phyloP scores from a whole-genome alignment of 148 eudicot species.

The Nyssa sinensis region DNA sequence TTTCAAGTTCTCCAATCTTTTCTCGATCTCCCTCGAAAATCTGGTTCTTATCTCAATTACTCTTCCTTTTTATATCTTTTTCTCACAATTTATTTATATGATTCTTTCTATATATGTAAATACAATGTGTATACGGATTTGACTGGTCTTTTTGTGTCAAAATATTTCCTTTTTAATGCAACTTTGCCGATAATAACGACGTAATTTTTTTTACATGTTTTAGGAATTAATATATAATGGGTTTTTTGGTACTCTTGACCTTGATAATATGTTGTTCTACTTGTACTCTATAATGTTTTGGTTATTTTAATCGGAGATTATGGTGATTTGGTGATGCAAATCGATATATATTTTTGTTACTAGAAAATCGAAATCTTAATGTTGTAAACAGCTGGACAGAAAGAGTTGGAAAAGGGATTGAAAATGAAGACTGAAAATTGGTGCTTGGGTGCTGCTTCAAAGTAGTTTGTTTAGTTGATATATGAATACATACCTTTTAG shows the following conservation, averaged over 20 bases:
- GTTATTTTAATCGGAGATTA: not conserved
- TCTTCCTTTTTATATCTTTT: not conserved
- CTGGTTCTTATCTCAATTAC: constrained; percentile 26
- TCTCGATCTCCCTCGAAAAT: constrained; percentile 29
- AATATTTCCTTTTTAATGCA: not conserved
- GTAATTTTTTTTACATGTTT: not conserved
- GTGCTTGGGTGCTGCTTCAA: not conserved
- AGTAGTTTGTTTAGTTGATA: too few species aligned
- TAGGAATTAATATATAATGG: too few species aligned
- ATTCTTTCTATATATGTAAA: not conserved
- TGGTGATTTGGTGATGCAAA: not conserved
- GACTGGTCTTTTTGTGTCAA: not conserved
- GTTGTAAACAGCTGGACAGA: too few species aligned
- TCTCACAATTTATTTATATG: not conserved
- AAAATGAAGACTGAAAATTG: too few species aligned
- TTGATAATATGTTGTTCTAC: not conserved
- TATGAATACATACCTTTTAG: too few species aligned
- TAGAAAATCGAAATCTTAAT: too few species aligned
- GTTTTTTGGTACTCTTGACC: not conserved
- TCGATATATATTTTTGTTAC: too few species aligned
- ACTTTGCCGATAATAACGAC: not conserved
- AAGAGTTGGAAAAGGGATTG: too few species aligned
- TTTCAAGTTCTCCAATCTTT: constrained; percentile 55
- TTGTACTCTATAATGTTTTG: not conserved
- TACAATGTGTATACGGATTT: not conserved